Conservation (phyloP, 805 yeast species). For the Huiozyma sinensis region DNA sequence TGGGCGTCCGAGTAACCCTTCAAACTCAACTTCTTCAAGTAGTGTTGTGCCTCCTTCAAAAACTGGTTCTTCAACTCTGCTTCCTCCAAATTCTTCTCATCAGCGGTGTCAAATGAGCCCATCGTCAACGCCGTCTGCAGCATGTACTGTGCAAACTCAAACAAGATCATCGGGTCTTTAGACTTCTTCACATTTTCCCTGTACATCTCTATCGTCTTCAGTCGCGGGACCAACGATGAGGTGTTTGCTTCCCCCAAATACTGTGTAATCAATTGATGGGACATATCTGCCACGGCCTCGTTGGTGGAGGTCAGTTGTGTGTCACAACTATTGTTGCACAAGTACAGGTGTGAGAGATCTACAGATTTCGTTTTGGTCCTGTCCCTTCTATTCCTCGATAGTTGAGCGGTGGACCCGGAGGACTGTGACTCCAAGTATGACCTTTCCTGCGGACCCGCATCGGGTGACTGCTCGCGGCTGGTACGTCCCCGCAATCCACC, state of each 20-base stretch:
- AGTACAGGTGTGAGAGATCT: conserved; percentile 34
- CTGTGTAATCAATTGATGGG: conserved; percentile 41
- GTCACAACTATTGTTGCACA: conserved; percentile 25
- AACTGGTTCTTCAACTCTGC: conserved; percentile 39
- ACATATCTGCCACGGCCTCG: conserved; percentile 38
- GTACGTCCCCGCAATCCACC: no score
- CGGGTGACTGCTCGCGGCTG: no score
- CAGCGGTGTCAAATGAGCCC: conserved; percentile 56
- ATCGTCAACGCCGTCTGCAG: conserved; percentile 70
- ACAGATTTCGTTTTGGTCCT: conserved; percentile 24
- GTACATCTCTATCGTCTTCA: conserved; percentile 79
- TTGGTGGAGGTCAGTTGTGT: conserved; percentile 30
- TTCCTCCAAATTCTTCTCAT: background rate
- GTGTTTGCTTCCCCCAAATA: conserved; percentile 42
- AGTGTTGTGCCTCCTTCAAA: conserved; percentile 65
- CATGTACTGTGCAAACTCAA: conserved; percentile 86
- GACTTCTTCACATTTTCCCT: conserved; percentile 75
- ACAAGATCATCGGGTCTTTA: conserved; percentile 76
- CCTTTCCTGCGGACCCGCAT: no score
- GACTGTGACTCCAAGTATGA: no score
- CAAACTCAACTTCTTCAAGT: conserved; percentile 60
- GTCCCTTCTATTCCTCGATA: background rate
- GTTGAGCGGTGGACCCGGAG: no score
- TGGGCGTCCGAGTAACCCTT: conserved; percentile 86
- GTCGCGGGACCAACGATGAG: conserved; percentile 52